Base-by-base conservation (phyloP, 768 basidiomycete genomes). In the Psilocybe cubensis region DNA sequence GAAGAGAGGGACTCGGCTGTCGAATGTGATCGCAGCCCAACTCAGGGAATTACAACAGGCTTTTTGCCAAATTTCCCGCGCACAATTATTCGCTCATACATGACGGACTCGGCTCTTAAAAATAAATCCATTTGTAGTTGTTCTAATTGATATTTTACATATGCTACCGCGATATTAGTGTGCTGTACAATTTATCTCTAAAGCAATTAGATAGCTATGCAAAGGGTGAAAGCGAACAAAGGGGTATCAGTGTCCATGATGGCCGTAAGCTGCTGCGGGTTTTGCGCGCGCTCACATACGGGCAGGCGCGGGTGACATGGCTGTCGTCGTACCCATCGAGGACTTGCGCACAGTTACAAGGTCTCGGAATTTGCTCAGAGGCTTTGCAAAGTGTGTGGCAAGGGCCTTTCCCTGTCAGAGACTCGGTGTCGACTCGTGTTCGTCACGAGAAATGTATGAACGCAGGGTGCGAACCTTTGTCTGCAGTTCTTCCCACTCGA, bases 401-500 rank as follows among this genome's bases (percentile, higher is more conserved):
- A 83, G 70, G 27, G 66, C 67, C 51, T 63, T 76, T 11, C 78
- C 81, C 82, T 83, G 61, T 21, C n/a, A 56, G 41, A 24, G 18
- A 46, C 43, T 45, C 49, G 55, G 23, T 29, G n/a, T 57, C 41
- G 48, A 45, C 23, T 25, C 25, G 12, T 23, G 24, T 14, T 50
- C n/a, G n/a, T 51, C 41, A 47, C 29, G 52, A 52, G 41, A 42
- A 17, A 31, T 29, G 43, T 25, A 57, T 23, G 46, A 54, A 54
- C 11, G 57, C 21, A 40, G 40, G 14, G 17, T 17, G 63, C 79
- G 20, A 57, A 88, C 91, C 79, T 87, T 91, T 60, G 68, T 56
- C 51, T 85, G 79, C 53, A 92, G 75, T 52, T 81, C 79, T 23
- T 83, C 83, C 89, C 88, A 92, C n/a, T 84, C 81, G 6, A 86